Conservation (phyloP, 2,329 filamentous ascomycete genomes). For the Pyrenochaeta sp. region DNA sequence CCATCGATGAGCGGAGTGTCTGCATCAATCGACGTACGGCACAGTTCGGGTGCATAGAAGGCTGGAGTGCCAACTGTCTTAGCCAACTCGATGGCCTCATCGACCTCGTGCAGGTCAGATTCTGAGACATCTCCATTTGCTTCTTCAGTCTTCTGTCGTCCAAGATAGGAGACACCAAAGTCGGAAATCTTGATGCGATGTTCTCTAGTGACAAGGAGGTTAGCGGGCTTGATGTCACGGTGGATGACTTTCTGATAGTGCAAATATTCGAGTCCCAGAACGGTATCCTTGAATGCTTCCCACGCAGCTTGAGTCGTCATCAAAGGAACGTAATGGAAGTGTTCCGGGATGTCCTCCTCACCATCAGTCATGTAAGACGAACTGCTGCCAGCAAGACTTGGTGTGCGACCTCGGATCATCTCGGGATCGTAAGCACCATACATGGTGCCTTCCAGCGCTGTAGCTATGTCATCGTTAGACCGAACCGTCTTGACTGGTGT, state of each 20-base stretch:
- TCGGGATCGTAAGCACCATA: slow-evolving; percentile 73
- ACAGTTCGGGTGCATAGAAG: slow-evolving; percentile 96
- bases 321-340: slow-evolving; percentile 91
- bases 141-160: slow-evolving; percentile 83
- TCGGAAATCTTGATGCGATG: slow-evolving; percentile 96
- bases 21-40: slow-evolving; percentile 78
- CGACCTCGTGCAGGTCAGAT: slow-evolving; percentile 83
- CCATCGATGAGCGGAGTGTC: slow-evolving; percentile 80
- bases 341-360: slow-evolving; percentile 74
- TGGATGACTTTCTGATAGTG: slow-evolving; percentile 62
- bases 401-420: slow-evolving; percentile 70
- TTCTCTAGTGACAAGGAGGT: slow-evolving; percentile 84
- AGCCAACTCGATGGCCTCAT: slow-evolving; percentile 93
- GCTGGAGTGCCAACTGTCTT: slow-evolving; percentile 98
- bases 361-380: slow-evolving; percentile 60
- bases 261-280: slow-evolving; percentile 91
- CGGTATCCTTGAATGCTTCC: slow-evolving; percentile 87
- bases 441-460: slow-evolving; percentile 78
- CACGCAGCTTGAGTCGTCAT: slow-evolving; percentile 86
- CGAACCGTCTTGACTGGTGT: slow-evolving; percentile 25
- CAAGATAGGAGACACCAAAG: slow-evolving; percentile 97
- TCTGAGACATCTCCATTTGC: slow-evolving; percentile 75
- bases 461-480: slow-evolving; percentile 25
- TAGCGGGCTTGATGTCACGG: slow-evolving; percentile 69
- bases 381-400: slow-evolving; percentile 81